A percentile compares a stretch with the other conserved stretches of the same genome.
Evolutionary conservation across 768 basidiomycete species (phyloP).

Genomic region (Phylloporus arenicola): DNA sequence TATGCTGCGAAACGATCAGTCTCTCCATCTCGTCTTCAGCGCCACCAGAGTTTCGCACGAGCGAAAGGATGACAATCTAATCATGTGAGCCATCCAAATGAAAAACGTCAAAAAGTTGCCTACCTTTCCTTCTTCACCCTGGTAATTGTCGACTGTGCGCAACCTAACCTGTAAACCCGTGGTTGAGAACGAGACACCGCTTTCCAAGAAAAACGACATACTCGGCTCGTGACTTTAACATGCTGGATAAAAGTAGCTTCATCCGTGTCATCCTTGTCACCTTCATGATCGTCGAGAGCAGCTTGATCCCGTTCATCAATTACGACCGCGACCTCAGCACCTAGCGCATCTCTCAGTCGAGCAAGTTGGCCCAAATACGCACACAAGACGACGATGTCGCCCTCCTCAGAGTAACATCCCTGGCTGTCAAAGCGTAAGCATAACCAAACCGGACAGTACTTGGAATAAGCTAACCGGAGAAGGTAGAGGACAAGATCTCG

Average conservation of each 20-base stretch:
- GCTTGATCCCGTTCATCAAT: constrained; percentile 67
- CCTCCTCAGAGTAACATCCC: constrained; percentile 41
- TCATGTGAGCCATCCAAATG: neutral
- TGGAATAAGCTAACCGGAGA: constrained; percentile 27
- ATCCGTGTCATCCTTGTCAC: constrained; percentile 31
- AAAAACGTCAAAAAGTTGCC: neutral
- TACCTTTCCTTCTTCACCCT: constrained; percentile 67
- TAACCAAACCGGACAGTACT: neutral
- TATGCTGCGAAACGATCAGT: constrained; percentile 8
- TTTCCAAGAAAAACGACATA: constrained; percentile 24
- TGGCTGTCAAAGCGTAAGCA: constrained; percentile 30
- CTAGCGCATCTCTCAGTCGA: constrained; percentile 39
- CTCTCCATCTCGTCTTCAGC: constrained; percentile 31
- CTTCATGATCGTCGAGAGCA: constrained; percentile 50
- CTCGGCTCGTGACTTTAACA: constrained; percentile 48
- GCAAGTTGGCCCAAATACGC: constrained; percentile 50
- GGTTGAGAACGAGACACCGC: neutral
- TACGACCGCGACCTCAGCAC: constrained; percentile 49
- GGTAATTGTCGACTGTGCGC: constrained; percentile 74
- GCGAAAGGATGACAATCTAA: constrained; percentile 65
- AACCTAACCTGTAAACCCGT: constrained; percentile 48
- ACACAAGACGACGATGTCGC: constrained; percentile 51
- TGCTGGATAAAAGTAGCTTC: constrained; percentile 35
- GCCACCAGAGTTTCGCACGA: constrained; percentile 66
- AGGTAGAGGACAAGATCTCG: constrained; percentile 51